Percentiles rank a stretch among this genome's conserved stretches.
phyloP scores from a whole-genome alignment of 2,329 filamentous ascomycete species.

The Fusarium sterilihyphosum region DNA sequence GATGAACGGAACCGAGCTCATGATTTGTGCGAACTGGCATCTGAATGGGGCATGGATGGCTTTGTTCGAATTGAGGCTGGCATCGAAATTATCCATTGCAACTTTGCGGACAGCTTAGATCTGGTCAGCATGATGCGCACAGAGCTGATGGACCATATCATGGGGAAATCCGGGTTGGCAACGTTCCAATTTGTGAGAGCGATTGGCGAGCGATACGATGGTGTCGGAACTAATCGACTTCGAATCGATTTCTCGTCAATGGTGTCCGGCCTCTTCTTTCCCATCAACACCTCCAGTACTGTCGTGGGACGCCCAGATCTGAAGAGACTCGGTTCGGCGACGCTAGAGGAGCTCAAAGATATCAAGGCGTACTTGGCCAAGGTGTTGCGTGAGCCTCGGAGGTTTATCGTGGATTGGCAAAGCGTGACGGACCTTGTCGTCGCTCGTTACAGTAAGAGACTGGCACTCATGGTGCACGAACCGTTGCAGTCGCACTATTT shows the following conservation, averaged over 20 bases:
- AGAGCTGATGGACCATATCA: conserved; percentile 24
- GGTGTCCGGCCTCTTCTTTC: conserved; percentile 62
- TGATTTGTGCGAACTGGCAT: conserved; percentile 65
- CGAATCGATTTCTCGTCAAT: conserved; percentile 60
- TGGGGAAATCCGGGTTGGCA: conserved; percentile 41
- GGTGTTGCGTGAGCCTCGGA: conserved; percentile 50
- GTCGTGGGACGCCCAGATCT: conserved; percentile 47
- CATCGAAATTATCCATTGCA: conserved; percentile 76
- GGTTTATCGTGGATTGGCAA: conserved; percentile 69
- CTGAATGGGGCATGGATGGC: conserved; percentile 68
- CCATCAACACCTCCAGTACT: conserved; percentile 59
- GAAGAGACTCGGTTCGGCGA: conserved; percentile 46
- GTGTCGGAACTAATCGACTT: conserved; percentile 54
- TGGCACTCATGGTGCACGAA: conserved; percentile 54
- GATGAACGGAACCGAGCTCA: conserved; percentile 63
- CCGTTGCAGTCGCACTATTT: conserved; percentile 45
- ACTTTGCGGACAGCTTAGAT: conserved; percentile 61
- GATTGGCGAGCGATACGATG: conserved; percentile 56
- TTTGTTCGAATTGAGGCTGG: conserved; percentile 75
- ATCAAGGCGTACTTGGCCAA: conserved; percentile 56
- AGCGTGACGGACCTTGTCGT: conserved; percentile 71
- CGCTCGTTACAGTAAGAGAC: conserved; percentile 65
- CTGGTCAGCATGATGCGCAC: conserved; percentile 48
- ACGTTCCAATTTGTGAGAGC: conserved; percentile 55
- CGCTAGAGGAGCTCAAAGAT: conserved; percentile 44